Evolutionary conservation across 2,329 filamentous ascomycete species (phyloP), one percentile per base, ranked within the genome.

Genomic region (Fusarium sp.): DNA sequence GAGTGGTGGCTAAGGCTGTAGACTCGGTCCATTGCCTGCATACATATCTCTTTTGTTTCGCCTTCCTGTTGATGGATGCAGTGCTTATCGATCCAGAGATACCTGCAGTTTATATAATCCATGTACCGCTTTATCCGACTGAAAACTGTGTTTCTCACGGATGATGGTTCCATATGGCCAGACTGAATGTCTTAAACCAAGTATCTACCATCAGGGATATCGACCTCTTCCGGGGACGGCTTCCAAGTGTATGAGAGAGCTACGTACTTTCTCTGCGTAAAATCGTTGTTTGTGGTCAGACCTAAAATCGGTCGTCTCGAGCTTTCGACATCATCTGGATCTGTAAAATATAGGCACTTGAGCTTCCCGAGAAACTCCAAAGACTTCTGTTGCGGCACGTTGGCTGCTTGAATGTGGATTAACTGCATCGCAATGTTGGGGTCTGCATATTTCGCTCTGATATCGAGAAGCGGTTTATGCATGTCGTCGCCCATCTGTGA

Each of bases 241-340:
- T 9, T 2, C 46, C 46, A 60, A 1, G 57, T 60, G 1, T 60
- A 54, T 1, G 46, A 60, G 0, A 60, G 31, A 7, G 57, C 38
- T 0, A 54, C 4, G 1, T 54, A 60, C 0, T 11, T 25, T 12
- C 18, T 15, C 14, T 29, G 3, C 0, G 1, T 3, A 9, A 60
- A 44, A 0, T 46, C 29, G 33, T 53, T 17, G 1, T 44, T 22
- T 3, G 22, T 29, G 7, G 4, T 4, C 1, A 52, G 17, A 11
- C 4, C 1, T 1, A 53, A 15, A 4, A 13, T n/a, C 5, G 36
- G n/a, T 5, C 3, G 6, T 12, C 10, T 31, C 4, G 22, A 42
- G 9, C 18, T 35, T 1, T 4, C 2, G 15, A 1, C 1, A 13
- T 35, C 7, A 11, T 9, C 17, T 7, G 35, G 20, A 7, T 12